Evolutionary conservation across 169 alveolate species (phyloP).

Genomic region (Plasmodium fragile): DNA sequence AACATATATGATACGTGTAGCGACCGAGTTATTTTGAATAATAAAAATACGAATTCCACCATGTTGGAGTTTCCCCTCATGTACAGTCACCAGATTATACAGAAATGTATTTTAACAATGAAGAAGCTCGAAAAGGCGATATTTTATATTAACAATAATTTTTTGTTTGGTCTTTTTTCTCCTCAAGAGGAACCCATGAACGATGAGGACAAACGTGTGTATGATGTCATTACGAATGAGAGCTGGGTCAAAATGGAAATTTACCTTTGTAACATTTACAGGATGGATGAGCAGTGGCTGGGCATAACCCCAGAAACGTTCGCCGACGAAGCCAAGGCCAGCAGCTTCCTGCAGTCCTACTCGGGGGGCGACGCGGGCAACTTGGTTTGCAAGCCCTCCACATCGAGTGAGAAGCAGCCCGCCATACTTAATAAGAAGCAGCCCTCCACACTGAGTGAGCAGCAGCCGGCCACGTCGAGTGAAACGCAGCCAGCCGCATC

Average conservation of each 20-base stretch:
- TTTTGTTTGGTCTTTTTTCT: slow-evolving; percentile 8
- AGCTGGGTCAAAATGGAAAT: slow-evolving; percentile 73
- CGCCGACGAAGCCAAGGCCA: slow-evolving; percentile 11
- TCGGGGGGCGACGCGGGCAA: slow-evolving; percentile 17
- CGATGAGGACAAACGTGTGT: slow-evolving; percentile 37
- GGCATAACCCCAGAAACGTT: slow-evolving; percentile 71
- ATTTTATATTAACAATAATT: slow-evolving; percentile 62
- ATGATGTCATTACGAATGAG: slow-evolving; percentile 51
- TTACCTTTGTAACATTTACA: slow-evolving; percentile 69
- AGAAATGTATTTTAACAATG: slow-evolving; percentile 75
- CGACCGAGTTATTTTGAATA: slow-evolving; percentile 45
- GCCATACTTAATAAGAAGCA: background rate
- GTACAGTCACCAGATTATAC: slow-evolving; percentile 53
- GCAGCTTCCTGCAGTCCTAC: slow-evolving; percentile 24
- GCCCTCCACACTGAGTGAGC: background rate
- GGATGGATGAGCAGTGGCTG: slow-evolving; percentile 63
- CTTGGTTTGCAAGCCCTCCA: background rate
- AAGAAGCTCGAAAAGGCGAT: slow-evolving; percentile 69
- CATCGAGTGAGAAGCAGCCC: background rate
- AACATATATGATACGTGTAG: slow-evolving; percentile 59
- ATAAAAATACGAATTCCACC: slow-evolving; percentile 65
- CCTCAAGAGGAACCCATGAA: slow-evolving; percentile 9
- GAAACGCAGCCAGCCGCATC: background rate
- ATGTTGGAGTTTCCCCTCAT: slow-evolving; percentile 71
- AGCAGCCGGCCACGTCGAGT: background rate